A percentile compares a stretch with the other conserved stretches of the same genome.
phyloP scores from a whole-genome alignment of 805 yeast species.

The Metschnikowia shivogae region DNA sequence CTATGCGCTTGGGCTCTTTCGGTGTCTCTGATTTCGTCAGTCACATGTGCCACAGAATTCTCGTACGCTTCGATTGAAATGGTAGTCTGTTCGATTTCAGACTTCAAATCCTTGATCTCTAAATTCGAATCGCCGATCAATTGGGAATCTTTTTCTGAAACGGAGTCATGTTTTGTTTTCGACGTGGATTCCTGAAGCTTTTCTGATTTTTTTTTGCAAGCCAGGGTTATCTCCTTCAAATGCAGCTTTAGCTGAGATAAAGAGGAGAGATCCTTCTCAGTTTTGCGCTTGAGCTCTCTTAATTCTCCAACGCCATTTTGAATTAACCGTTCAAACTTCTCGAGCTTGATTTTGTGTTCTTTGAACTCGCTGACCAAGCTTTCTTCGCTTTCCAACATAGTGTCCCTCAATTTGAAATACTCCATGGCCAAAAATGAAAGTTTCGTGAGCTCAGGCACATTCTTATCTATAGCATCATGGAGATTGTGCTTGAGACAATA shows the following conservation, averaged over 20 bases:
- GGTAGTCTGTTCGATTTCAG: slow-evolving; percentile 8
- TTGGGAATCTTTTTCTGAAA: neutral
- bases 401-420: slow-evolving; percentile 49
- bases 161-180: slow-evolving; percentile 5
- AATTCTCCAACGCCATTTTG: slow-evolving; percentile 8
- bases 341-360: slow-evolving; percentile 8
- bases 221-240: slow-evolving; percentile 3
- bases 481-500: slow-evolving; percentile 56
- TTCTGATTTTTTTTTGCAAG: slow-evolving; percentile 9
- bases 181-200: slow-evolving; percentile 10
- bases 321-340: slow-evolving; percentile 10
- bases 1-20: slow-evolving; percentile 13
- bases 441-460: slow-evolving; percentile 75
- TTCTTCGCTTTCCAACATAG: slow-evolving; percentile 21
- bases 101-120: slow-evolving; percentile 10
- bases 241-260: slow-evolving; percentile 7
- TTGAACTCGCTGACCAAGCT: slow-evolving; percentile 15
- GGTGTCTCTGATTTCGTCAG: slow-evolving; percentile 8
- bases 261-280: slow-evolving; percentile 12
- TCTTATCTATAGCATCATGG: slow-evolving; percentile 55
- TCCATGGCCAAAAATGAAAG: slow-evolving; percentile 56
- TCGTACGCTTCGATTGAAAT: slow-evolving; percentile 6
- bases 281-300: slow-evolving; percentile 8
- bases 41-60: slow-evolving; percentile 5
- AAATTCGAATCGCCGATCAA: slow-evolving; percentile 6